A percentile compares a stretch with the other conserved stretches of the same genome.
Conservation (phyloP, 441 rosid species). For the Kokia cookei region DNA sequence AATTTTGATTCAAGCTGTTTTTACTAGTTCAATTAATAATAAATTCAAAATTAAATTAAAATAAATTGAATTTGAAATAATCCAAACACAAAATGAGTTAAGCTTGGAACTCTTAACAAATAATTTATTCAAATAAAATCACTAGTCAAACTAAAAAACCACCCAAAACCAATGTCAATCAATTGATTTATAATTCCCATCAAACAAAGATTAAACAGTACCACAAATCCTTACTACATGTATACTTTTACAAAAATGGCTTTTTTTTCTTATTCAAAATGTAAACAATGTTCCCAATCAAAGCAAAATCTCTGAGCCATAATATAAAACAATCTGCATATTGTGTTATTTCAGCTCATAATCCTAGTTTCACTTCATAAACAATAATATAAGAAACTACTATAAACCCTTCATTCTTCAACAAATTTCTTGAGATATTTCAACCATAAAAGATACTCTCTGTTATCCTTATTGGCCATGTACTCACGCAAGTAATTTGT, state of each 20-base stretch:
- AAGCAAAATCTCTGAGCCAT: not conserved
- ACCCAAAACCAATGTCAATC: too few relatives aligned
- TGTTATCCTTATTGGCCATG: slow-evolving; percentile 79
- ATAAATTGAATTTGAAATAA: too few relatives aligned
- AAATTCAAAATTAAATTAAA: too few relatives aligned
- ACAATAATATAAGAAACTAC: not conserved
- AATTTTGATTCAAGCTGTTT: too few relatives aligned
- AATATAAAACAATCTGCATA: not conserved
- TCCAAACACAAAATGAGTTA: too few relatives aligned
- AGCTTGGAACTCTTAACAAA: too few relatives aligned
- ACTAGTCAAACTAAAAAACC: too few relatives aligned
- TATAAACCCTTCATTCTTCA: slow-evolving; percentile 22
- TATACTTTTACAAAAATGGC: not conserved
- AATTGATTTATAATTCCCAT: not conserved
- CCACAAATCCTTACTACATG: not conserved
- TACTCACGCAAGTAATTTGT: slow-evolving; percentile 83
- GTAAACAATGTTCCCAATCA: not conserved
- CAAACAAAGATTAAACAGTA: not conserved
- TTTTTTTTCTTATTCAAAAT: not conserved
- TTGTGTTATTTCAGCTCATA: not conserved
- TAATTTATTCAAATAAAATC: too few relatives aligned
- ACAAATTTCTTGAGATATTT: slow-evolving; percentile 61
- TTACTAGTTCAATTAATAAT: too few relatives aligned
- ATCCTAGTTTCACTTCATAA: not conserved
- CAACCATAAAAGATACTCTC: slow-evolving; percentile 62